These are phyloP conservation scores for Hyaloscypha variabilis DNA, from an alignment of 495 filamentous ascomycete species.

Conservation along the genomic window DNA sequence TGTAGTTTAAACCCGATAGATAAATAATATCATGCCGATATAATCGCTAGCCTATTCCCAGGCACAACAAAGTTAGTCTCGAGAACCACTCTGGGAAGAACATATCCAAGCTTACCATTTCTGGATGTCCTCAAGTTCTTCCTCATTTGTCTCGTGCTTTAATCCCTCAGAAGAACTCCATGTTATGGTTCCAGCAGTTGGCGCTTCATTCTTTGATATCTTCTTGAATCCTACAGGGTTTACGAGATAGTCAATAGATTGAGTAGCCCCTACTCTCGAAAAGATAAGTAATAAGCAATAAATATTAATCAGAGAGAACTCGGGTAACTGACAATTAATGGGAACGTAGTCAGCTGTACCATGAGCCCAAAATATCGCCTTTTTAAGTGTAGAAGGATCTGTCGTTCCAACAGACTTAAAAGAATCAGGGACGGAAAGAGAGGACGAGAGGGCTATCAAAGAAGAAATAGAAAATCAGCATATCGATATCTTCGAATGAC, in stretches of 20 bases:
- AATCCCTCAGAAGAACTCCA: constrained; percentile 7
- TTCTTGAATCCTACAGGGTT: constrained; percentile 7
- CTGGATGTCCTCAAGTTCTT: constrained; percentile 7
- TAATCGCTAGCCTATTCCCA: constrained; percentile 4
- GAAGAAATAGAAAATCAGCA: not conserved
- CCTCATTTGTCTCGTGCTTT: constrained; percentile 8
- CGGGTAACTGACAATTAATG: constrained; percentile 1
- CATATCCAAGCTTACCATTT: constrained; percentile 6
- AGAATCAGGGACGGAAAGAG: constrained; percentile 8
- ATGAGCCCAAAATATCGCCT: constrained; percentile 8
- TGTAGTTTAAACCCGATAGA: too few species aligned
- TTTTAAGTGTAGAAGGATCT: constrained; percentile 11
- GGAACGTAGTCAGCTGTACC: constrained; percentile 7
- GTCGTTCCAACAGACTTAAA: constrained; percentile 2
- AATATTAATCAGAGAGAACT: not conserved
- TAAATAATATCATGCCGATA: constrained; percentile 1
- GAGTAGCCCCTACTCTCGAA: constrained; percentile 5
- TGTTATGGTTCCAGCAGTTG: constrained; percentile 9
- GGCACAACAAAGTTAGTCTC: constrained; percentile 2
- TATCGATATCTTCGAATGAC: not conserved
- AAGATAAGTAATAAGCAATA: not conserved
- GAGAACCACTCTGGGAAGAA: not conserved
- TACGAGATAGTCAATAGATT: constrained; percentile 8
- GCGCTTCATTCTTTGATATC: constrained; percentile 6
- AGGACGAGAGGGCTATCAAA: constrained; percentile 3